Evolutionary conservation across 2,329 filamentous ascomycete species (phyloP).

Genomic region (Exophiala spinifera): DNA sequence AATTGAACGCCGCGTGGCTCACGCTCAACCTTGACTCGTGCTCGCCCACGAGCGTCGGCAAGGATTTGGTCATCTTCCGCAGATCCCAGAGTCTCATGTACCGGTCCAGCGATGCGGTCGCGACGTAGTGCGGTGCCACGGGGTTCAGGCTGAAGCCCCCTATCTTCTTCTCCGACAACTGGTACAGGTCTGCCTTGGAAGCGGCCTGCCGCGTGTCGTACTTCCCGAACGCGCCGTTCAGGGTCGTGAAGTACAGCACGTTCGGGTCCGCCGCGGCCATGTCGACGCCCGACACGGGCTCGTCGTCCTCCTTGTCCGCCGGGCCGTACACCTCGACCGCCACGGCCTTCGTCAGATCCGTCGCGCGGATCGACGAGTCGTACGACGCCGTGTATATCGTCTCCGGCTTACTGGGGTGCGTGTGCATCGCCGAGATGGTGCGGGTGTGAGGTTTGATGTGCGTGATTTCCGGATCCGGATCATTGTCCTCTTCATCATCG

Average conservation of each 20-base stretch:
- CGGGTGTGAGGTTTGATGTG: conserved; percentile 86
- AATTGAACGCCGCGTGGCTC: conserved; percentile 87
- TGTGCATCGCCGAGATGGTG: conserved; percentile 81
- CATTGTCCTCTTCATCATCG: conserved; percentile 61
- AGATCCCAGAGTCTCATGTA: conserved; percentile 92
- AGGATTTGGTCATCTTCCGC: conserved; percentile 63
- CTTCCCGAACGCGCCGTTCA: conserved; percentile 75
- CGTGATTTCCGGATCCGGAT: conserved; percentile 73
- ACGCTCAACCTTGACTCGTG: conserved; percentile 82
- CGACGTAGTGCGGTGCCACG: conserved; percentile 72
- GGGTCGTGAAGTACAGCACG: conserved; percentile 79
- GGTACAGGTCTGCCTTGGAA: conserved; percentile 64
- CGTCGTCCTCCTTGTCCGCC: conserved; percentile 63
- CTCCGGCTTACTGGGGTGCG: conserved; percentile 69
- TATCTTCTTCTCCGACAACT: conserved; percentile 86
- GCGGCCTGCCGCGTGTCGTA: conserved; percentile 67
- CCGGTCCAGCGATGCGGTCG: conserved; percentile 85
- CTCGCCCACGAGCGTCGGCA: conserved; percentile 72
- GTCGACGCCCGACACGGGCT: conserved; percentile 80
- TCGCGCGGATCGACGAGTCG: conserved; percentile 83
- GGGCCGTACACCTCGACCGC: conserved; percentile 82
- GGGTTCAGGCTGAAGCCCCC: conserved; percentile 89
- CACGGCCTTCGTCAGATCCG: conserved; percentile 77
- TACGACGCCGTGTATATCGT: conserved; percentile 83
- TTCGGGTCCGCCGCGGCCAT: conserved; percentile 69